phyloP scores from a whole-genome alignment of 768 basidiomycete species.

The Termitomyces eurrhizus region DNA sequence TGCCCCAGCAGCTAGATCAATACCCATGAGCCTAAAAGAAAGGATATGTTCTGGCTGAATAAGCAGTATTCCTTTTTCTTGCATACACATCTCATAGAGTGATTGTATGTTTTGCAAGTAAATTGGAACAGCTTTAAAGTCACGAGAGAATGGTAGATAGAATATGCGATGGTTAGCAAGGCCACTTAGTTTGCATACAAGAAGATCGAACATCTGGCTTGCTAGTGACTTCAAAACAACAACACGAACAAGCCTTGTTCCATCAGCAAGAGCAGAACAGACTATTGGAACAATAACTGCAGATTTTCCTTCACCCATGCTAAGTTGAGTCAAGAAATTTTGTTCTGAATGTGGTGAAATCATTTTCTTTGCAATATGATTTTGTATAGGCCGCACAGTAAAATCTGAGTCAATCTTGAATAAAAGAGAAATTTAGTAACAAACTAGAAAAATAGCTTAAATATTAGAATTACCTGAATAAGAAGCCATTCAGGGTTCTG shows the following conservation, averaged over 20 bases:
- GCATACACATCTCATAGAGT: conserved; percentile 36
- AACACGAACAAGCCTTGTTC: conserved; percentile 40
- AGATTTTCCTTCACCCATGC: conserved; percentile 59
- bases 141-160: conserved; percentile 47
- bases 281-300: conserved; percentile 48
- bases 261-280: conserved; percentile 36
- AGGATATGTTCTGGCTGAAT: conserved; percentile 52
- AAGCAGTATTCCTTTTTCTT: conserved; percentile 39
- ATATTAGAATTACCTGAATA: neutral
- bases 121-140: conserved; percentile 18
- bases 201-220: conserved; percentile 45
- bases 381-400: conserved; percentile 38
- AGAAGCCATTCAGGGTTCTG: neutral
- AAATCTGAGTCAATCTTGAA: conserved; percentile 20
- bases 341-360: conserved; percentile 29
- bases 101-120: conserved; percentile 21
- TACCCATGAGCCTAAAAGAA: conserved; percentile 44
- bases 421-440: neutral
- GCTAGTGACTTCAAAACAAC: conserved; percentile 46
- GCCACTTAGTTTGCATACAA: conserved; percentile 38
- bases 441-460: neutral
- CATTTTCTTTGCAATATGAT: conserved; percentile 41
- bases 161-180: conserved; percentile 45
- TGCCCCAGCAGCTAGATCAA: conserved; percentile 27
- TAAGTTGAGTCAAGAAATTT: conserved; percentile 45